Evolutionary conservation across 2,329 filamentous ascomycete genomes (phyloP), one percentile per base, ranked within the genome.

Genomic region (Talaromyces funiculosus): DNA sequence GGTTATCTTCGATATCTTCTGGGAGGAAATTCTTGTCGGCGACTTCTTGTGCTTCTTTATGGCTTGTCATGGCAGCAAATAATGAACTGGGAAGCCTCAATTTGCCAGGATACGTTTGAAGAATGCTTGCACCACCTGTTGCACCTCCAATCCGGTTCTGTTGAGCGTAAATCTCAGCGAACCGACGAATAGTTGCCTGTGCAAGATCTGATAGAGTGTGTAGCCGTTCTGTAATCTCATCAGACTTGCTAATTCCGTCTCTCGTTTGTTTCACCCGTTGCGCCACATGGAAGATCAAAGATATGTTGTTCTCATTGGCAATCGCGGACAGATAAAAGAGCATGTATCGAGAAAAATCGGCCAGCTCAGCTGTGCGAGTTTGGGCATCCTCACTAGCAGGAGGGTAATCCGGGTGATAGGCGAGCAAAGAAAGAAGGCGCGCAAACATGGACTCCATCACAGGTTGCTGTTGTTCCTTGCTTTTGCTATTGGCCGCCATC

Each of bases 191-290:
- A 12, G 93, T 82, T 3, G 87, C 84, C 73, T 94, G 90, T 0
- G 92, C 86, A 9, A 99, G 82, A 73, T 99, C 94, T 56, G 90
- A 92, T 38, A 99, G 77, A 5, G 92, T 86, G 71, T 97, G 96
- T 0, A 99, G 81, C 63, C 76, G 72, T 29, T 71, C 72, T n/a
- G 72, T 76, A 9, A 78, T 73, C 22, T 72, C 68, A 29, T 77
- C 73, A 0, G 85, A 72, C 49, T 74, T 83, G 24, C 84, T 82
- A 62, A 97, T 85, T 12, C 85, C 89, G 72, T 99, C 94, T 43
- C 85, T 83, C 9, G 92, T 90, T 73, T 93, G 90, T 80, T 99
- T 99, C 59, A 96, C 88, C 9, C 92, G 86, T 75, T 97, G 92
- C 12, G 92, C 92, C 63, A 97, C 90, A 73, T 94, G 91, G 78